A percentile compares a stretch with the other conserved stretches of the same genome.
Evolutionary conservation across 495 filamentous ascomycete genomes (phyloP).

Genomic region (Thermothielavioides terrestris): DNA sequence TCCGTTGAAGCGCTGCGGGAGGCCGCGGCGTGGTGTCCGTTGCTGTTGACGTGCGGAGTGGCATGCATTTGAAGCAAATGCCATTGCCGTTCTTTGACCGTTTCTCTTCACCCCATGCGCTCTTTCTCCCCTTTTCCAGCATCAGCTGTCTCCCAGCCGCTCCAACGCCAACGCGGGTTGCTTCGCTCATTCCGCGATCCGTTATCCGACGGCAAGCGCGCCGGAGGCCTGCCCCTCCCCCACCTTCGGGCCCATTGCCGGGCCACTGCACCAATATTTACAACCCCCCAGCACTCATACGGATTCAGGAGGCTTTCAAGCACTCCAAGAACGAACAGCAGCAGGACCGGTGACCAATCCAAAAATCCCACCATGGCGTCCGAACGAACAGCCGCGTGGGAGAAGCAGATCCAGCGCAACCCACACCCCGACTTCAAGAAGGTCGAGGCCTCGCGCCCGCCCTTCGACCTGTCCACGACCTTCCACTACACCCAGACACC

Average conservation of each 20-base stretch:
- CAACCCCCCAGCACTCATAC: neutral
- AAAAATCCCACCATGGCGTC: conserved; percentile 28
- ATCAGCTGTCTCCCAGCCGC: no score
- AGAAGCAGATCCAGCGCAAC: conserved; percentile 49
- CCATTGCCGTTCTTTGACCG: no score
- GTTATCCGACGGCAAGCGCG: conserved; percentile 21
- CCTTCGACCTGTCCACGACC: conserved; percentile 47
- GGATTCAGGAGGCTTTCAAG: neutral
- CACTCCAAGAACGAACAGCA: neutral
- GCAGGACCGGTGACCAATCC: neutral
- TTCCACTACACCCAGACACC: conserved; percentile 62
- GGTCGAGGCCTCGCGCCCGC: conserved; percentile 62
- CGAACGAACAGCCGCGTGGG: conserved; percentile 23
- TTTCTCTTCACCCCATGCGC: no score
- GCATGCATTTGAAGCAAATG: no score
- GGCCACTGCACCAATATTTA: conserved; percentile 1
- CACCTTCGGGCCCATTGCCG: neutral
- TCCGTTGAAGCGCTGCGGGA: no score
- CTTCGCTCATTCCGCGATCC: conserved; percentile 14
- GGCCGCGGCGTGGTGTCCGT: no score
- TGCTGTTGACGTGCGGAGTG: no score
- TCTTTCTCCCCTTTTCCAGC: no score
- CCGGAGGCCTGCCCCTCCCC: conserved; percentile 9
- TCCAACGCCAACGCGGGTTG: no score
- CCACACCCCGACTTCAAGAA: conserved; percentile 69